Percentiles rank a stretch among this genome's conserved stretches.
phyloP scores from a whole-genome alignment of 768 basidiomycete genomes.

The Naganishia vishniacii region DNA sequence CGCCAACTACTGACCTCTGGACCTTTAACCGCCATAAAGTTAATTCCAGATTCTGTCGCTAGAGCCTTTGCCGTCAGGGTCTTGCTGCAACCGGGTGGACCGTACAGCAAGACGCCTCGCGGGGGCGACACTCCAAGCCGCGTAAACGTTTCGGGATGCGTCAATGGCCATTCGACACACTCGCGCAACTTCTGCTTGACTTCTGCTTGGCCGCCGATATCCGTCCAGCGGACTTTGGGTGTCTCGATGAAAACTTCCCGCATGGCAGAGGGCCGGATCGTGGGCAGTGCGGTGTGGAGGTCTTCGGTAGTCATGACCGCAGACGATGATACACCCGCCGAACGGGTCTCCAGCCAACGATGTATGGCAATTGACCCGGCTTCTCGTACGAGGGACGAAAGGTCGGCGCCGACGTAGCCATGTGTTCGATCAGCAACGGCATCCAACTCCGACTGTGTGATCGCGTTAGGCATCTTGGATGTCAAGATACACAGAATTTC shows the following conservation, averaged over 20 bases:
- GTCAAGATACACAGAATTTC: conserved; percentile 84
- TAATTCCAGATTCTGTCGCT: conserved; percentile 87
- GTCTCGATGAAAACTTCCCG: conserved; percentile 85
- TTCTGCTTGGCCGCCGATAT: conserved; percentile 78
- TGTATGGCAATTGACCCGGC: conserved; percentile 89
- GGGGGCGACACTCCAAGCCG: conserved; percentile 83
- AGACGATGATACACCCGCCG: conserved; percentile 10
- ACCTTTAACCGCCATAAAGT: conserved; percentile 94
- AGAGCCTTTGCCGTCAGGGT: conserved; percentile 86
- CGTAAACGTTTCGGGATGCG: conserved; percentile 77
- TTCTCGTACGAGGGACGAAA: conserved; percentile 84
- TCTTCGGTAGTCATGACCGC: conserved; percentile 57
- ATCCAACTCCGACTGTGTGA: conserved; percentile 60
- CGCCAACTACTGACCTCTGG: conserved; percentile 72
- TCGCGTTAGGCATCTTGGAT: conserved; percentile 67
- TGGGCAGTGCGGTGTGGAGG: conserved; percentile 64
- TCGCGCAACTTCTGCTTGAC: conserved; percentile 83
- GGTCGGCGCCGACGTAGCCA: conserved; percentile 94
- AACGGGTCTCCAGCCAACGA: conserved; percentile 57
- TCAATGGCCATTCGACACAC: conserved; percentile 89
- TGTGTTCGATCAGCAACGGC: conserved; percentile 69
- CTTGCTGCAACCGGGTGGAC: conserved; percentile 96
- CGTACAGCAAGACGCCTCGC: conserved; percentile 83
- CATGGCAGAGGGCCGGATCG: conserved; percentile 86
- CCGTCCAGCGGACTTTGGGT: conserved; percentile 71